Base-by-base conservation (phyloP, 352 stramenopile genomes). In the Globisporangium irregulare region DNA sequence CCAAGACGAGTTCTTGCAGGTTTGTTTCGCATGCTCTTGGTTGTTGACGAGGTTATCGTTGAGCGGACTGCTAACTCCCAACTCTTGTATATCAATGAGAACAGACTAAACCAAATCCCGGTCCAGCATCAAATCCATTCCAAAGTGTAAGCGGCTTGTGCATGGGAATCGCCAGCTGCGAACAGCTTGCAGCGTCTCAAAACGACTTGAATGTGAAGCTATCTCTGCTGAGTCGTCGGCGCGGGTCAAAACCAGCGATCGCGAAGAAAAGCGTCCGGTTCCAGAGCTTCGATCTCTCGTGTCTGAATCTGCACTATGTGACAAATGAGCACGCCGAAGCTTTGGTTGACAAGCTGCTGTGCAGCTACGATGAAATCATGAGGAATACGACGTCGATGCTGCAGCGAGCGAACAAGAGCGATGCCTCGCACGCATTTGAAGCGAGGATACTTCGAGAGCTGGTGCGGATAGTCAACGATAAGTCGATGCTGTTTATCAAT, bases 221-320 rank as follows among this genome's bases (percentile, higher is more conserved):
- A n/a, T 69, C 70, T 36, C 50, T 57, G 9, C 36, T 67, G 20
- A 62, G 51, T 66, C 65, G 64, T 25, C 66, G 50, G n/a, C 54
- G 68, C 50, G 62, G 55, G 12, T 53, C 24, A 8, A 66, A 71
- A 41, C 10, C 57, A 32, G 24, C 68, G 41, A 51, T 66, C 22
- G 4, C 36, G 27, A 66, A 73, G 66, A 85, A 85, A 38, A 72
- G 70, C 66, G 80, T 92, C n/a, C 74, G 79, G 0, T 92, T 92
- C 41, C 84, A 75, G 20, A 84, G 74, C 24, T 92, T 92, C 22
- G 79, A 90, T 56, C 69, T 92, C 1, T 92, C 84, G 7, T 87
- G 81, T 27, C 54, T 90, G 22, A 81, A 80, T 51, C 69, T 92
- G 32, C 71, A 86, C 27, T 90, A 92, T 48, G 72, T 84, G 27